These are phyloP conservation scores for Biscogniauxia sp. DNA, from an alignment of 2,329 filamentous ascomycete genomes.

Conservation along the genomic window DNA sequence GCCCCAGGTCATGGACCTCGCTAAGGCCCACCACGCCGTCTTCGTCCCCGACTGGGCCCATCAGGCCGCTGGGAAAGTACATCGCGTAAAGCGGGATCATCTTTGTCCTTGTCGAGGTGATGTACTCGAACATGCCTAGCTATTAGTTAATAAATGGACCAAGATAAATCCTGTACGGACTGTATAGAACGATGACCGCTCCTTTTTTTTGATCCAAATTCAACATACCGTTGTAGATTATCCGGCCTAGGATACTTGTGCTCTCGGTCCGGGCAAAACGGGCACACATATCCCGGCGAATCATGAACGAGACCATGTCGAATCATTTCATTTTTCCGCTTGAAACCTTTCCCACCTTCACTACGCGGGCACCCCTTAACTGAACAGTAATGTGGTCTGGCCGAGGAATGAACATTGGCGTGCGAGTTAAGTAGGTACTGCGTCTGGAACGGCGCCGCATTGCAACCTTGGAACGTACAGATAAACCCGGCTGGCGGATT, in stretches of 20 bases:
- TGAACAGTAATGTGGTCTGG: conserved; percentile 63
- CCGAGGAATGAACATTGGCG: conserved; percentile 67
- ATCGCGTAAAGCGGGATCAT: conserved; percentile 76
- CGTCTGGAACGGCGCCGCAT: conserved; percentile 71
- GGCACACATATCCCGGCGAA: conserved; percentile 92
- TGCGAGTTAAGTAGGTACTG: conserved; percentile 77
- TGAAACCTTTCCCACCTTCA: conserved; percentile 66
- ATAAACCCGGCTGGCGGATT: conserved; percentile 53
- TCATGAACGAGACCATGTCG: conserved; percentile 84
- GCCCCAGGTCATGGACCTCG: background rate
- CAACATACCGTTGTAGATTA: conserved; percentile 81
- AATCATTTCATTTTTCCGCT: conserved; percentile 73
- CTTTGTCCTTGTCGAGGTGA: conserved; percentile 84
- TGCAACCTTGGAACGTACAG: conserved; percentile 64
- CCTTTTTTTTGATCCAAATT: background rate
- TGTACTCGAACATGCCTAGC: conserved; percentile 86
- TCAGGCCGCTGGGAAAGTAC: conserved; percentile 85
- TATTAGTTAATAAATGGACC: conserved; percentile 8
- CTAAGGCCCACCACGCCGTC: conserved; percentile 58
- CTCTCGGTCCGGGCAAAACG: conserved; percentile 90
- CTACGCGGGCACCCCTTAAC: conserved; percentile 61
- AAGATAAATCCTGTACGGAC: no score
- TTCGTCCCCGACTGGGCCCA: conserved; percentile 75
- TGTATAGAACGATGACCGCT: background rate
- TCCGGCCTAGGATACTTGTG: conserved; percentile 94